Conservation (phyloP, 371 early-diverging fungal species). For the Mortierella sp. region DNA sequence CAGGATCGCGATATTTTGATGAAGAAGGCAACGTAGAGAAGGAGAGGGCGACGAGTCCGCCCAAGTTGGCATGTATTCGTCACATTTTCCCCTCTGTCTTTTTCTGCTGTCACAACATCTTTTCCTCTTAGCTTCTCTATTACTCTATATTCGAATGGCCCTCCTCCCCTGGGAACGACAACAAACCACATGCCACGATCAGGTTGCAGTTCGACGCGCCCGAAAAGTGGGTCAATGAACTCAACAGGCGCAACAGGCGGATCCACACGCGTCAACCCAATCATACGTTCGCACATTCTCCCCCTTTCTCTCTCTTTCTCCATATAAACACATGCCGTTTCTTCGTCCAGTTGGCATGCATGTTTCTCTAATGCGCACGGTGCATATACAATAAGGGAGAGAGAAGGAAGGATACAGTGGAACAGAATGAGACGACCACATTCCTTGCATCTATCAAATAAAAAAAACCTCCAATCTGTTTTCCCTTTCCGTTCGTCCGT, state of each 20-base stretch:
- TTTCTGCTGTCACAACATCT: not conserved
- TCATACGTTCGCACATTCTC: not conserved
- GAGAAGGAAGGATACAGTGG: too few relatives aligned
- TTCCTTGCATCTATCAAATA: not conserved
- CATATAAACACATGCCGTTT: not conserved
- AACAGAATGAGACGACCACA: not conserved
- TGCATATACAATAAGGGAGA: not conserved
- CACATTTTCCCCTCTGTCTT: not conserved
- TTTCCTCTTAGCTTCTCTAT: not conserved
- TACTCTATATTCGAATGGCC: not conserved
- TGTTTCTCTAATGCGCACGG: not conserved
- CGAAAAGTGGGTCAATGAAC: not conserved
- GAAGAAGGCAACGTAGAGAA: not conserved
- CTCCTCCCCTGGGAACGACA: not conserved
- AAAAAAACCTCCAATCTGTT: not conserved
- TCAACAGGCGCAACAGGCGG: not conserved
- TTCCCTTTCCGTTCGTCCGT: too few relatives aligned
- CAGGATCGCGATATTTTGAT: not conserved
- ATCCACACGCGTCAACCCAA: not conserved
- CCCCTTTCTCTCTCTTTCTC: constrained; percentile 7
- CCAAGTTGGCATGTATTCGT: too few relatives aligned
- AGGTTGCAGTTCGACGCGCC: not conserved
- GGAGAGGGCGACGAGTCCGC: not conserved
- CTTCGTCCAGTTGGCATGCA: not conserved
- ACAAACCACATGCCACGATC: not conserved